Percentiles rank a stretch among this genome's conserved stretches.
Evolutionary conservation across 192 early-diverging fungal genomes (phyloP).

Genomic region (Gigaspora rosea): DNA sequence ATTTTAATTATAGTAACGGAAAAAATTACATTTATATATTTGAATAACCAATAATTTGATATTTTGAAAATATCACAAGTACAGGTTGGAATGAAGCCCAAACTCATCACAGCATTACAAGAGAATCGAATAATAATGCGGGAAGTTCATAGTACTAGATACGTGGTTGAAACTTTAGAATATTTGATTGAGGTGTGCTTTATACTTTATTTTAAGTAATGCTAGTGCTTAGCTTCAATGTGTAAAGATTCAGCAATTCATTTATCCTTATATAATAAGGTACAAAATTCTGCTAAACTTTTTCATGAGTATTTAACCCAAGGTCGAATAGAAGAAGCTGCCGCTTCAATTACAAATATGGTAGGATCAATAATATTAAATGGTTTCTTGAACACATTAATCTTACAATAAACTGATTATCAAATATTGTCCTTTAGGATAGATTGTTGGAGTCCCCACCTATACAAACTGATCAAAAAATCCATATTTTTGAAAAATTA

Average conservation of each 20-base stretch:
- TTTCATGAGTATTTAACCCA: slow-evolving; percentile 24
- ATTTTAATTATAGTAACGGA: neutral
- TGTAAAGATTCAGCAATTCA: neutral
- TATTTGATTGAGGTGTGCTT: slow-evolving; percentile 12
- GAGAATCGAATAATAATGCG: slow-evolving; percentile 14
- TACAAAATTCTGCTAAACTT: slow-evolving; percentile 8
- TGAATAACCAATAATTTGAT: neutral
- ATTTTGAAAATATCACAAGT: neutral
- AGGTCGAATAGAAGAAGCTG: slow-evolving; percentile 29
- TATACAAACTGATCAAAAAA: slow-evolving; percentile 13
- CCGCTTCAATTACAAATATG: slow-evolving; percentile 19
- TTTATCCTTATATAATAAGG: slow-evolving; percentile 1
- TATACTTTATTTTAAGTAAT: neutral
- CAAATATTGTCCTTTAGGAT: slow-evolving; percentile 12
- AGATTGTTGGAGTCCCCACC: slow-evolving; percentile 20
- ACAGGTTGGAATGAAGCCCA: slow-evolving; percentile 20
- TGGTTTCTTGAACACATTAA: neutral
- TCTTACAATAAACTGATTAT: neutral
- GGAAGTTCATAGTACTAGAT: slow-evolving; percentile 14
- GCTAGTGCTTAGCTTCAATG: neutral
- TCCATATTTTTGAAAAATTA: slow-evolving; percentile 30
- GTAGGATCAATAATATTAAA: neutral
- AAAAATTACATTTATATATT: neutral
- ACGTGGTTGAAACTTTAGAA: slow-evolving; percentile 16
- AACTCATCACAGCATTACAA: slow-evolving; percentile 12